A percentile compares a stretch with the other conserved stretches of the same genome.
Conservation (phyloP, 805 yeast genomes). For the Myxozyma udenii region DNA sequence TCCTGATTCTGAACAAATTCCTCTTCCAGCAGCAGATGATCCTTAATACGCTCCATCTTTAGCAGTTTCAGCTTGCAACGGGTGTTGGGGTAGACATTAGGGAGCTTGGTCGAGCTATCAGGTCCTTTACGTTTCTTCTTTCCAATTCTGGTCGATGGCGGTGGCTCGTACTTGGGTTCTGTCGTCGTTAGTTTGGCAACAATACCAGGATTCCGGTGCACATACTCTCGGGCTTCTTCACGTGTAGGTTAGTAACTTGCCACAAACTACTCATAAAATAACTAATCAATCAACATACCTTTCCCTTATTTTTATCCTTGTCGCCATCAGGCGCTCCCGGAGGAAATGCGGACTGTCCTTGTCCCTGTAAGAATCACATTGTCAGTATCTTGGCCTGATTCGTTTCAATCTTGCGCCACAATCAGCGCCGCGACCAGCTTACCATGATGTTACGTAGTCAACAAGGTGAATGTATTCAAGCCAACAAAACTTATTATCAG, state of each 20-base stretch:
- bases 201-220: neutral
- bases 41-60: constrained; percentile 94
- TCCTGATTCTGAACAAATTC: constrained; percentile 91
- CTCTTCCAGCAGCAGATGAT: constrained; percentile 89
- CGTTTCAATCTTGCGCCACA: neutral
- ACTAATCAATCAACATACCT: constrained; percentile 26
- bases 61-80: constrained; percentile 88
- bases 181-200: constrained; percentile 38
- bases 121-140: constrained; percentile 83
- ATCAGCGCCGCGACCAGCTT: too few relatives aligned
- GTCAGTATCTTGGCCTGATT: neutral
- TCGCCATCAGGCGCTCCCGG: constrained; percentile 35
- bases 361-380: constrained; percentile 32
- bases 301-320: constrained; percentile 35
- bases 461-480: too few relatives aligned
- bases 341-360: constrained; percentile 38
- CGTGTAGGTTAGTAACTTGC: neutral
- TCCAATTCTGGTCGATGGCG: constrained; percentile 91
- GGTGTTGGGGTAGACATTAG: constrained; percentile 84
- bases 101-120: constrained; percentile 82
- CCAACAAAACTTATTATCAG: too few relatives aligned
- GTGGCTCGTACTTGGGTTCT: constrained; percentile 98
- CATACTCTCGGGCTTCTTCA: constrained; percentile 37
- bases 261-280: neutral
- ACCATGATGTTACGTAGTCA: too few relatives aligned